Conservation (phyloP, 176 grass and related monocot genomes). For the Aegilops bicornis region DNA sequence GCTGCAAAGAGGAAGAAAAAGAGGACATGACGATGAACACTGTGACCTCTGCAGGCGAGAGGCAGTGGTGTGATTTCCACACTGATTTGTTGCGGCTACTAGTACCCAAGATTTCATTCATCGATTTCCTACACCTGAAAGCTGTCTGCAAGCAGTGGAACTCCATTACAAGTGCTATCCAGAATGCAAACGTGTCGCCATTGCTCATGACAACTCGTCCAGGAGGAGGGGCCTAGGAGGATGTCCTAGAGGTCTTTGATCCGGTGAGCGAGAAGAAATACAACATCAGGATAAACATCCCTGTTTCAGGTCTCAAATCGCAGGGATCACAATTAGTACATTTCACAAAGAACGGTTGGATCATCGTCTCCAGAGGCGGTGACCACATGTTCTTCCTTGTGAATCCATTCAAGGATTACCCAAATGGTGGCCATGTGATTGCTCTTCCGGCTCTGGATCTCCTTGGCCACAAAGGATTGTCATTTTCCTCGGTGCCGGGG, state of each 20-base stretch:
- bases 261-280: neutral
- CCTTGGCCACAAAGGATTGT: neutral
- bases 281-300: neutral
- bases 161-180: neutral
- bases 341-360: neutral
- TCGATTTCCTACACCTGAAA: constrained; percentile 6
- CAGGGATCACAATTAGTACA: neutral
- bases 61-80: neutral
- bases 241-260: neutral
- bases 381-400: neutral
- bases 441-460: neutral
- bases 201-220: neutral
- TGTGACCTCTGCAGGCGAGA: neutral
- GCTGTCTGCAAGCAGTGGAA: neutral
- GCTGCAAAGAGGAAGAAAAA: neutral
- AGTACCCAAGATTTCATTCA: neutral
- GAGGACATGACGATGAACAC: neutral
- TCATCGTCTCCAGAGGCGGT: neutral
- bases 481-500: neutral
- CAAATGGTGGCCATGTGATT: neutral
- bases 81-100: neutral
- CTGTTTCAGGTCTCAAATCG: neutral
- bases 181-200: neutral
- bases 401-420: neutral
- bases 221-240: no score